Base-by-base conservation (phyloP, 208 protist genomes). In the Leishmania braziliensis region DNA sequence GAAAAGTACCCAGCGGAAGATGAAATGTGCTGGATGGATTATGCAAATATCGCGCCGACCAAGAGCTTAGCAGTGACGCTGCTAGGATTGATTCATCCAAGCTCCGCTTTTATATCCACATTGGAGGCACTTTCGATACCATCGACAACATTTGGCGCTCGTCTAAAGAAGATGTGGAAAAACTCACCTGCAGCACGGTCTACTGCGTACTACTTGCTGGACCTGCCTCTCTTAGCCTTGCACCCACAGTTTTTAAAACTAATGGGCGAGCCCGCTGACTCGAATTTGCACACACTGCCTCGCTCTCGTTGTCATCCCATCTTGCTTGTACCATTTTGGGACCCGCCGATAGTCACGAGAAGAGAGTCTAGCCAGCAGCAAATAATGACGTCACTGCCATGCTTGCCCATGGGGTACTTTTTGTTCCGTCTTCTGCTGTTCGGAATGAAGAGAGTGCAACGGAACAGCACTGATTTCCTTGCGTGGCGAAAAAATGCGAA, bases 321-420 rank as follows among this genome's bases (percentile, higher is more conserved):
- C 10, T 73, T 95, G 36, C 77, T 97, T 36, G 79, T 97, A 53
- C 94, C 94, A 2, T 95, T 95, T 88, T 97, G 94, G 94, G 77
- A 88, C 54, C 94, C 94, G 20, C 94, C 94, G 3, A 75, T 97
- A 18, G 83, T 91, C 18, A 97, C 94, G 18, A 85, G 94, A 58
- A 90, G 87, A 60, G 92, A 95, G 70, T n/a, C 77, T 3, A 91
- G 88, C 12, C 84, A 88, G 69, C 78, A 85, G 63, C 81, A 90
- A 53, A 84, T 92, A 1, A 77, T 97, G 76, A 93, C 92, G 12
- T 97, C 91, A 2, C 68, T 97, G 66, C 90, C 86, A 48, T 97
- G 94, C 86, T 86, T 82, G 20, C 94, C 94, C 20, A 78, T 95
- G 69, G 73, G 88, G 0, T 97, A 95, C 80, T 97, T 97, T 88